Base-by-base conservation (phyloP, 306 rosid species). In the Sechiopsis laciniata region DNA sequence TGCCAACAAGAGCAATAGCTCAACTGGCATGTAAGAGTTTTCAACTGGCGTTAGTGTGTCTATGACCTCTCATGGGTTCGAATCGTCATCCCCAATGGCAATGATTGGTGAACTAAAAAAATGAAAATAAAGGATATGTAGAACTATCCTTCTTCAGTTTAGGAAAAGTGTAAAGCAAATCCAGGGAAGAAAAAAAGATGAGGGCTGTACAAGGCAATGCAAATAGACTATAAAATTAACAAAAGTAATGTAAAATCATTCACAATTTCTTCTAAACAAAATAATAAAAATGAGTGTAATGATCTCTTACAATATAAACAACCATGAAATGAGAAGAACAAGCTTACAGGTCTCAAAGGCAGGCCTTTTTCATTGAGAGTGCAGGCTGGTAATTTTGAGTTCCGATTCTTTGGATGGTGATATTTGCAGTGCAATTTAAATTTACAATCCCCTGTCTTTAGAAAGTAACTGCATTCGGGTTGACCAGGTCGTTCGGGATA, bases 401-500 rank as follows among this genome's bases (percentile, higher is more conserved):
- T 60, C 78, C 86, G 76, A 80, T 60, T 87, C 87, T 86, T 94
- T 10, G 99, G 99, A 83, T 91, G 99, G 81, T 94, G 92, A 77
- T 88, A 94, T 81, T 82, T 94, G 91, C 99, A 94, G 65, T 80
- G 87, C 64, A 82, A 85, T 87, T 76, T 91, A 52, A 79, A 94
- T 82, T 89, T 94, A 82, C 99, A 91, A 75, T 86, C 84, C 74
- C 99, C 97, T 2, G 92, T 94, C 90, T 88, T 94, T 60, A 94
- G 37, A 87, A 84, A 94, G 86, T 66, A 91, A 75, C 75, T 88
- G 90, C 99, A 94, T 26, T 84, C 89, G 46, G 99, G 97, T 86
- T 88, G 95, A 40, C 97, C 97, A 37, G 96, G 97, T 77, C 97
- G 84, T 77, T 94, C 97, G 3, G 95, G 99, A 81, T 71, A 89